Evolutionary conservation across 2,329 filamentous ascomycete species (phyloP).

Genomic region (Leptosphaerulina australis): DNA sequence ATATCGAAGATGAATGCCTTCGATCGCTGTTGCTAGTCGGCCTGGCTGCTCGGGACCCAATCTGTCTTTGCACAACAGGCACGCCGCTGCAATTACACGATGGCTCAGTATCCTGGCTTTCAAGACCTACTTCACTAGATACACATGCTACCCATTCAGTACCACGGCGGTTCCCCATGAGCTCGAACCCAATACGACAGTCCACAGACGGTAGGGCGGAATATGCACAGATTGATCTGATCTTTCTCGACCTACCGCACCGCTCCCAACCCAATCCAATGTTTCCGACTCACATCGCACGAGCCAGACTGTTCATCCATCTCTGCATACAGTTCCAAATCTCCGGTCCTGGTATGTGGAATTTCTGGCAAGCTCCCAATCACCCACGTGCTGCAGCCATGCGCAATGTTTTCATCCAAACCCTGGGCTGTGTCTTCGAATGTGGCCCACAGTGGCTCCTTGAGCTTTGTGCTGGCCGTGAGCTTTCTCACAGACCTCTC

Average conservation of each 20-base stretch:
- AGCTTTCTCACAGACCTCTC: conserved; percentile 16
- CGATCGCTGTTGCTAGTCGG: conserved; percentile 50
- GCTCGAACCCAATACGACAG: conserved; percentile 29
- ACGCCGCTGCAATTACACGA: conserved; percentile 42
- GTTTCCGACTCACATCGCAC: conserved; percentile 33
- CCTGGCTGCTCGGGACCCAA: conserved; percentile 50
- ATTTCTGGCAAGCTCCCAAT: conserved; percentile 31
- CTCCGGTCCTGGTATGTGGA: conserved; percentile 33
- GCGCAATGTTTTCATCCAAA: conserved; percentile 51
- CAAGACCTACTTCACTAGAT: conserved; percentile 37
- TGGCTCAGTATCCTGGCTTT: conserved; percentile 43
- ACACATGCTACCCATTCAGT: conserved; percentile 12
- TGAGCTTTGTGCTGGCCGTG: conserved; percentile 41
- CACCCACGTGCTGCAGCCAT: conserved; percentile 48
- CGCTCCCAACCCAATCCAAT: conserved; percentile 36
- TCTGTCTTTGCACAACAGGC: conserved; percentile 49
- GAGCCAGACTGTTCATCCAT: conserved; percentile 46
- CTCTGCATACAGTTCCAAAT: conserved; percentile 41
- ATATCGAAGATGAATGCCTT: conserved; percentile 50
- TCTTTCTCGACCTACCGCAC: conserved; percentile 47
- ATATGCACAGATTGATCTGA: conserved; percentile 49
- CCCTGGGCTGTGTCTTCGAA: conserved; percentile 49
- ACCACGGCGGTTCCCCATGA: conserved; percentile 23
- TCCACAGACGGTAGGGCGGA: conserved; percentile 45
- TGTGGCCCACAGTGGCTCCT: conserved; percentile 50